Percentiles rank a stretch among this genome's conserved stretches.
Evolutionary conservation across 1,139 yeast species (phyloP).

Genomic region (Diutina siamensis): DNA sequence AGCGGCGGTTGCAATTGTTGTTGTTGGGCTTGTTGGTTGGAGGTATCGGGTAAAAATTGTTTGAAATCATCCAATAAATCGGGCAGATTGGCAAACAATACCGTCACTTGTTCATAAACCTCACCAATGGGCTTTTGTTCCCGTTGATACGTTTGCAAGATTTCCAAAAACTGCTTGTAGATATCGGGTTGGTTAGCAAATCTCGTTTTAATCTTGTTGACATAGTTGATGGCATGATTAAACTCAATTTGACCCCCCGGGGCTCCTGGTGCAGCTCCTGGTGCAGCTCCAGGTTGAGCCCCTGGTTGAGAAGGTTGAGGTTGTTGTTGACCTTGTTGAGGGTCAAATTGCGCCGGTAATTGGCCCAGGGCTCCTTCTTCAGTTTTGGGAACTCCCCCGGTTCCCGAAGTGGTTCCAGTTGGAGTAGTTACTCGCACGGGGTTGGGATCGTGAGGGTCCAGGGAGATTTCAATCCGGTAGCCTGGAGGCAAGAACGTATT

Average conservation of each 20-base stretch:
- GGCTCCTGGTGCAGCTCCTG: slow-evolving; percentile 8
- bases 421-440: slow-evolving; percentile 96
- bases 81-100: slow-evolving; percentile 83
- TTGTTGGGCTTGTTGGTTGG: slow-evolving; percentile 16
- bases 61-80: slow-evolving; percentile 90
- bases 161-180: slow-evolving; percentile 88
- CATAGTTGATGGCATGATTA: slow-evolving; percentile 93
- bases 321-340: neutral
- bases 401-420: slow-evolving; percentile 46
- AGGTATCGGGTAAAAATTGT: slow-evolving; percentile 89
- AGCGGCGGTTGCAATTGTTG: slow-evolving; percentile 6
- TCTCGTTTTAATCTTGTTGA: slow-evolving; percentile 88
- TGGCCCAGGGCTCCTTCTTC: slow-evolving; percentile 18
- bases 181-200: slow-evolving; percentile 93
- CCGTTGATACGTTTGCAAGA: slow-evolving; percentile 89
- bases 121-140: slow-evolving; percentile 93
- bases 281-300: slow-evolving; percentile 7
- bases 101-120: slow-evolving; percentile 87
- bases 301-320: slow-evolving; percentile 7
- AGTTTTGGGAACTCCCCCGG: neutral
- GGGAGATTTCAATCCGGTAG: slow-evolving; percentile 83
- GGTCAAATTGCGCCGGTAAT: slow-evolving; percentile 17
- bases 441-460: slow-evolving; percentile 81
- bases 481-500: slow-evolving; percentile 97
- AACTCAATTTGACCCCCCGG: slow-evolving; percentile 84